Evolutionary conservation across 2,329 filamentous ascomycete species (phyloP), one percentile per base, ranked within the genome.

Genomic region (Hortaea werneckii): DNA sequence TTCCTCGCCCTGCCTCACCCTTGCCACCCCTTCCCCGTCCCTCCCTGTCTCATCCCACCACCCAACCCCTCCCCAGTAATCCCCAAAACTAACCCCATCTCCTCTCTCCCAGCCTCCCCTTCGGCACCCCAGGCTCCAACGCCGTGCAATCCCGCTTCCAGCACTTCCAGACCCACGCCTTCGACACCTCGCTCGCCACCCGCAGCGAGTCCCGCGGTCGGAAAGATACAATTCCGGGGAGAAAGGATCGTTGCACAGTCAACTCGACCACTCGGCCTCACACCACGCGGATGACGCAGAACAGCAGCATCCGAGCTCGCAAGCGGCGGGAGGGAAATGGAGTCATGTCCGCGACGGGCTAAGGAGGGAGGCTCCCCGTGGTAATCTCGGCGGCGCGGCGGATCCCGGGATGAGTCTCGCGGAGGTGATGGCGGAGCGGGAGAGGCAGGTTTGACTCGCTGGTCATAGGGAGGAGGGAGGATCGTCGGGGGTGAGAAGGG

Each of bases 111-210:
- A 39, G 37, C 11, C 37, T 39, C 10, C 10, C 10, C 10, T n/a
- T 39, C 37, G 37, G 37, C 37, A 39, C 37, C 10, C 37, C 37
- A 10, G 48, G 37, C 35, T 50, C 46, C 41, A 13, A 20, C 10
- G 11, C 29, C 29, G 26, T 47, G 7, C 30, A 42, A 37, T 4
- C 34, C 11, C 26, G 13, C 29, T 52, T 45, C 46, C 46, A 37
- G 13, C n/a, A 20, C 37, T 10, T n/a, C 29, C 50, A 54, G 29
- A 42, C 47, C 13, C 43, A 43, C 37, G 37, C 37, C 37, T 39
- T 39, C 13, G 37, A 39, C 13, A n/a, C 37, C 3, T 13, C 10
- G 8, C 8, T 10, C 9, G 37, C 20, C 10, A 39, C 11, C 37
- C 37, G 20, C 32, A 9, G 32, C 32, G 32, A 3, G 32, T n/a